Percentiles rank a stretch among this genome's conserved stretches.
Conservation (phyloP, 805 yeast species). For the Yamadazyma takamatsuzukensis region DNA sequence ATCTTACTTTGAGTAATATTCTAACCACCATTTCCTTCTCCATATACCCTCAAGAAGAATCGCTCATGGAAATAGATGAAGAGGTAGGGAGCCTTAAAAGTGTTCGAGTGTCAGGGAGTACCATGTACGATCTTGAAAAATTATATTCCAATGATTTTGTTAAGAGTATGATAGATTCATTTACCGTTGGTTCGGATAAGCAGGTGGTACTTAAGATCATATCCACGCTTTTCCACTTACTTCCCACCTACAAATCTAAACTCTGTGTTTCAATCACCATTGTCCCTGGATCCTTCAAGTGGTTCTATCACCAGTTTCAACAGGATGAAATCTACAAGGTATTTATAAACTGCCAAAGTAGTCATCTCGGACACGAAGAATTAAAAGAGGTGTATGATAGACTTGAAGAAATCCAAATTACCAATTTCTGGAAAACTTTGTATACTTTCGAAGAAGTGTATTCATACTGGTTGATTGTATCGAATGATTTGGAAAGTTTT, state of each 20-base stretch:
- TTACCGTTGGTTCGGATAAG: conserved; percentile 8
- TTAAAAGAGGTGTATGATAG: conserved; percentile 8
- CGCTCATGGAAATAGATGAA: conserved; percentile 16
- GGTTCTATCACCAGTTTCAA: conserved; percentile 26
- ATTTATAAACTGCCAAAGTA: conserved; percentile 5
- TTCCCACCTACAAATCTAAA: conserved; percentile 33
- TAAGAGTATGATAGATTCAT: conserved; percentile 14
- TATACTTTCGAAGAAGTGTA: conserved; percentile 56
- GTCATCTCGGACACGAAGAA: conserved; percentile 10
- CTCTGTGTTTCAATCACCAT: conserved; percentile 40
- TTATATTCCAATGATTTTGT: conserved; percentile 22
- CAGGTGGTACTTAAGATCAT: conserved; percentile 16
- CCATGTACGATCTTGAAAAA: conserved; percentile 9
- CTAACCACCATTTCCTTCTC: conserved; percentile 18
- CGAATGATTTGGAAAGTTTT: conserved; percentile 62
- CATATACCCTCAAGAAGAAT: conserved; percentile 11
- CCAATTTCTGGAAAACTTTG: conserved; percentile 34
- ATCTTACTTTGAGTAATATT: conserved; percentile 15
- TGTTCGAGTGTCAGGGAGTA: conserved; percentile 5
- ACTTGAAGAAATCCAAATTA: conserved; percentile 1
- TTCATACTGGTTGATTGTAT: conserved; percentile 63
- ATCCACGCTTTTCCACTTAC: conserved; percentile 31
- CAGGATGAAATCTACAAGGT: conserved; percentile 13
- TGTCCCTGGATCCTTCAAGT: conserved; percentile 35
- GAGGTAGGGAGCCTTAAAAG: conserved; percentile 8